A percentile compares a stretch with the other conserved stretches of the same genome.
These are phyloP conservation scores for Purpureocillium takamizusanense DNA, from an alignment of 2,329 filamentous ascomycete genomes.

Conservation along the genomic window DNA sequence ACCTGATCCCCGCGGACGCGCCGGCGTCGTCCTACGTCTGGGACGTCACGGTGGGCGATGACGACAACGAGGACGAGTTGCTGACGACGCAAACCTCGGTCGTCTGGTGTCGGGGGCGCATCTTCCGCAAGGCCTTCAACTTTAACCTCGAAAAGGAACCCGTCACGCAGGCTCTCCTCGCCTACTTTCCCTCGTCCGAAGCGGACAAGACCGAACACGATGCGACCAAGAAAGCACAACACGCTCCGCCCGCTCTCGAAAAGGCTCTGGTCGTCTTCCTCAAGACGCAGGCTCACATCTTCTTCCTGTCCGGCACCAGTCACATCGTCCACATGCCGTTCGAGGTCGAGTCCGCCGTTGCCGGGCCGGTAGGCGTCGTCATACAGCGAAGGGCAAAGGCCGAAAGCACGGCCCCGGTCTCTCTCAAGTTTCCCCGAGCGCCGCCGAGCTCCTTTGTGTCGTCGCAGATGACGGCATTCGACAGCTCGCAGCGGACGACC, in stretches of 20 bases:
- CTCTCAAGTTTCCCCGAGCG: constrained; percentile 49
- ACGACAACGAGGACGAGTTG: constrained; percentile 64
- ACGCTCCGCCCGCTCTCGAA: constrained; percentile 26
- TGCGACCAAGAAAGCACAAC: constrained; percentile 6
- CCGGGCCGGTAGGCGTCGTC: constrained; percentile 73
- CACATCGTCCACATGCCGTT: constrained; percentile 92
- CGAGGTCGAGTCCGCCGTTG: constrained; percentile 79
- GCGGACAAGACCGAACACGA: constrained; percentile 16
- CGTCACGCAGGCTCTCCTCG: constrained; percentile 78
- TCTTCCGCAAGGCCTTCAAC: constrained; percentile 77
- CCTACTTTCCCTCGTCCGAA: constrained; percentile 60
- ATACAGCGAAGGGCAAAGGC: constrained; percentile 68
- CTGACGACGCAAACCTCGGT: constrained; percentile 67
- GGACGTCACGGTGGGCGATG: constrained; percentile 47
- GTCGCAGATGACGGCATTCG: constrained; percentile 49
- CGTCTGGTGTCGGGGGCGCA: constrained; percentile 79
- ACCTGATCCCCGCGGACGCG: constrained; percentile 62
- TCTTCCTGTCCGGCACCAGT: constrained; percentile 78
- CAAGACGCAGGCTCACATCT: constrained; percentile 86
- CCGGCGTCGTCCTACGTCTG: constrained; percentile 62
- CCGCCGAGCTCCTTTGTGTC: constrained; percentile 80
- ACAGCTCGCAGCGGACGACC: constrained; percentile 39
- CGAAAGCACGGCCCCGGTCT: constrained; percentile 39
- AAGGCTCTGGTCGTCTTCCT: constrained; percentile 83
- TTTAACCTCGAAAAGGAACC: constrained; percentile 82